phyloP scores from a whole-genome alignment of 257 asterid species.

The Mentha longifolia region DNA sequence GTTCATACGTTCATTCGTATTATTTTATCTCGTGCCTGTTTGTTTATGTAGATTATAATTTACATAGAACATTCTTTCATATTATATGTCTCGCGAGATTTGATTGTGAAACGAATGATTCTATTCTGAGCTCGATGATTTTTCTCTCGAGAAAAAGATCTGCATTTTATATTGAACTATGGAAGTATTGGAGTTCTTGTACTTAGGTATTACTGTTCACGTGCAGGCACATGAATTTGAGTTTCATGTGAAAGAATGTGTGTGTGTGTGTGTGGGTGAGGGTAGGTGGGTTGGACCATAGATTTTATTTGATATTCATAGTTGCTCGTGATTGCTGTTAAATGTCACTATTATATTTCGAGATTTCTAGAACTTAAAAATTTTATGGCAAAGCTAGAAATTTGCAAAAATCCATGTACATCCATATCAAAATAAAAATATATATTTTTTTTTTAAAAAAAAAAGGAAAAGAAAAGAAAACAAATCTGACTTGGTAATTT shows the following conservation, averaged over 20 bases:
- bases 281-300: neutral
- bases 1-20: neutral
- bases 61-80: neutral
- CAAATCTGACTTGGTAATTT: no score
- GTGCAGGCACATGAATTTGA: neutral
- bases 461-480: neutral
- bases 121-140: neutral
- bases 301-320: neutral
- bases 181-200: neutral
- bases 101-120: neutral
- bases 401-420: no score
- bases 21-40: neutral
- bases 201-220: neutral
- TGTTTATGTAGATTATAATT: neutral
- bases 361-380: neutral
- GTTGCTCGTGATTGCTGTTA: conserved; percentile 18
- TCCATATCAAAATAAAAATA: neutral
- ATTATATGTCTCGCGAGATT: neutral
- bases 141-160: neutral
- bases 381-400: neutral
- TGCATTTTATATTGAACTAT: neutral
- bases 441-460: no score
- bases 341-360: neutral
- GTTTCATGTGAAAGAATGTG: neutral
- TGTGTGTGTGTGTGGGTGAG: neutral